Evolutionary conservation across 1,139 yeast genomes (phyloP), one percentile per base, ranked within the genome.

Genomic region (Nakaseomyces kungkrabaensis): DNA sequence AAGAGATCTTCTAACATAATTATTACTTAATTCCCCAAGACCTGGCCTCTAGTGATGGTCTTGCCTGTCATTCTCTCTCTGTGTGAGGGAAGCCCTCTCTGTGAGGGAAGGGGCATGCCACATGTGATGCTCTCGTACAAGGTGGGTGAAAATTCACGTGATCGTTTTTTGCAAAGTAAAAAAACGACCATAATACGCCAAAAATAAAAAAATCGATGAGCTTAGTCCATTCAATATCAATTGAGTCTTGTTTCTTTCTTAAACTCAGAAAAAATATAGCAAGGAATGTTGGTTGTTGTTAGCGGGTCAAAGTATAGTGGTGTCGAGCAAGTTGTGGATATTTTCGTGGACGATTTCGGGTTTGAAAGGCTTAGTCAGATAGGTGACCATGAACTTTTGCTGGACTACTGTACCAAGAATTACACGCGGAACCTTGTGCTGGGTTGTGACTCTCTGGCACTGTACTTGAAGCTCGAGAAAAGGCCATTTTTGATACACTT

Each of bases 401-500:
- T 85, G 7, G 78, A 79, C 13, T 77, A 72, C 61, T 90, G 80
- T 22, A 90, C 97, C 0, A 63, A 68, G 31, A 73, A 81, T 54
- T 92, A 96, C 94, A 70, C 73, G 36, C 69, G 74, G 11, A 70
- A 83, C 57, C 82, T 72, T 61, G 95, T 88, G 4, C 64, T 85
- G 5, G 66, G 77, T 0, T 79, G 79, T 52, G 66, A 69, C 10
- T 70, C 71, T 26, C 56, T 75, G 4, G 66, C 65, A 0, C 68
- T 75, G 50, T 71, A 86, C 36, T 73, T 75, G 1, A 68, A 68
- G 17, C 68, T 89, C 6, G 71, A 76, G 45, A 82, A 84, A 56
- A 71, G 97, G 52, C 97, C 98, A 0, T 92, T 88, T 63, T 88
- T 90, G 61, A 73, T 89, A 32, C 95, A 89, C 59, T 63, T 92